A percentile compares a stretch with the other conserved stretches of the same genome.
Conservation (phyloP, 2,329 filamentous ascomycete species). For the Aaosphaeria pasadenensis region DNA sequence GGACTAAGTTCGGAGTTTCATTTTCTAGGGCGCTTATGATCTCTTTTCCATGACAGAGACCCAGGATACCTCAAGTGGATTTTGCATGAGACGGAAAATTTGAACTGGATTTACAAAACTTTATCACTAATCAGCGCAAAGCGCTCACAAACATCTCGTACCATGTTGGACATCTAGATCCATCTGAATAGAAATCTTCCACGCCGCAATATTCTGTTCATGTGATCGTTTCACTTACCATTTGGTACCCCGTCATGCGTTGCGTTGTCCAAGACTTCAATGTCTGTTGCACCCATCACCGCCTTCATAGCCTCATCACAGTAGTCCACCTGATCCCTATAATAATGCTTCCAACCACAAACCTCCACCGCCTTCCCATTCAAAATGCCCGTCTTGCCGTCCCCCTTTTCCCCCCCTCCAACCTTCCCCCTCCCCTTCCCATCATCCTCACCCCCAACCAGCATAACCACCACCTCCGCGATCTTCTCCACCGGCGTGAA, state of each 20-base stretch:
- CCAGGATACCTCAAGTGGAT: not conserved
- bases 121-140: not conserved
- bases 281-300: conserved; percentile 23
- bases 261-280: conserved; percentile 16
- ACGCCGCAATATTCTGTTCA: not conserved
- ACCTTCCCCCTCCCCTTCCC: conserved; percentile 7
- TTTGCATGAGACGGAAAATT: not conserved
- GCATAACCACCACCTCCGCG: conserved; percentile 19
- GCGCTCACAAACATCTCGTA: not conserved
- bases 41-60: not conserved
- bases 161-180: not conserved
- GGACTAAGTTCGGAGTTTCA: not conserved
- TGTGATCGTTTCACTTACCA: not conserved
- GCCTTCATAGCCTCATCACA: conserved; percentile 17
- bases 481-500: conserved; percentile 30
- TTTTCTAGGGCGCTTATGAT: not conserved
- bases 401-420: conserved; percentile 12
- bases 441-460: conserved; percentile 20
- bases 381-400: conserved; percentile 15
- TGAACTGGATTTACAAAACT: not conserved
- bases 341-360: conserved; percentile 11
- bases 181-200: not conserved
- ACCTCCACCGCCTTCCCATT: conserved; percentile 14
- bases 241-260: not conserved
- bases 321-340: not conserved